Conservation (phyloP, 129 eudicot species). For the Arctium minus region DNA sequence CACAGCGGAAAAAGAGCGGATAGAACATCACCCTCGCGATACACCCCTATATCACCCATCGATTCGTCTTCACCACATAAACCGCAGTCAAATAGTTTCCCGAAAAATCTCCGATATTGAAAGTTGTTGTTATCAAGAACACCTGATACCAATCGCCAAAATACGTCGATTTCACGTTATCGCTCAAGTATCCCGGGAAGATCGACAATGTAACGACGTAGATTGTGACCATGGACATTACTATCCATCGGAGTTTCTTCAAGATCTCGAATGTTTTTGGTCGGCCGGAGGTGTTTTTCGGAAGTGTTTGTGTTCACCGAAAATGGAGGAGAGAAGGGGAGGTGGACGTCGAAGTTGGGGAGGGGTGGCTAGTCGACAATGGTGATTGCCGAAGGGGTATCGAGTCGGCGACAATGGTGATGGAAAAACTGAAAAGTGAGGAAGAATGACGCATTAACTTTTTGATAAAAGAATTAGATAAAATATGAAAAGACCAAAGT, state of each 20-base stretch:
- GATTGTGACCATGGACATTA: conserved; percentile 4
- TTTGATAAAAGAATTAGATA: too few relatives aligned
- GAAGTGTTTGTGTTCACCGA: too few relatives aligned
- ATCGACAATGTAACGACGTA: conserved; percentile 38
- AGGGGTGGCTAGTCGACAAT: too few relatives aligned
- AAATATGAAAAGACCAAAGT: too few relatives aligned
- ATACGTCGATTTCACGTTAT: conserved; percentile 17
- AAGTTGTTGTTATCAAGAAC: conserved; percentile 19
- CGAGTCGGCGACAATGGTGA: too few relatives aligned
- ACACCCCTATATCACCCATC: conserved; percentile 33
- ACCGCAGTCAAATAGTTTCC: conserved; percentile 23
- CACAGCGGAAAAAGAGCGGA: conserved; percentile 33
- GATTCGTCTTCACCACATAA: conserved; percentile 15
- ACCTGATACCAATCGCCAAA: conserved; percentile 42
- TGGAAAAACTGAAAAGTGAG: too few relatives aligned
- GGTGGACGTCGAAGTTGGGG: too few relatives aligned
- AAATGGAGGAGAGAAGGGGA: too few relatives aligned
- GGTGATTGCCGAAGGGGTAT: too few relatives aligned
- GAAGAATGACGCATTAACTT: too few relatives aligned
- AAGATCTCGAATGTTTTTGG: conserved; percentile 1
- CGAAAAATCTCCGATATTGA: conserved; percentile 24
- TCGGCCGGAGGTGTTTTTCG: neutral
- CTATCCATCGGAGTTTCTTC: conserved; percentile 12
- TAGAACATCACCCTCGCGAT: conserved; percentile 33
- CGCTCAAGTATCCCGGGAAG: conserved; percentile 34